phyloP scores from a whole-genome alignment of 306 rosid species.

The Lablab purpureus region DNA sequence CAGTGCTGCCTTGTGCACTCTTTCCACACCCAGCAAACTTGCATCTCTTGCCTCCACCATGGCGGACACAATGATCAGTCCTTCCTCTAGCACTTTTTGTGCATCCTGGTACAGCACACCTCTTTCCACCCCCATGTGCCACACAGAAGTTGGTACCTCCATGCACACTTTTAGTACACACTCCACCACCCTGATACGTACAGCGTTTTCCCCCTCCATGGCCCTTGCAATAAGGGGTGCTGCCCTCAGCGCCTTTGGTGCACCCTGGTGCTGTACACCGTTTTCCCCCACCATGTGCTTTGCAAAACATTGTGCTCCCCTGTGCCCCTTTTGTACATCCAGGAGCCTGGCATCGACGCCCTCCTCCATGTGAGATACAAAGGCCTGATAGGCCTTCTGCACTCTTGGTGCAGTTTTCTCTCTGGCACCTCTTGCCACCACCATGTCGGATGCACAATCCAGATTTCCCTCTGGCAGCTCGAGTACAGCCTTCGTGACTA shows the following conservation, averaged over 20 bases:
- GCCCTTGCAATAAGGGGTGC: conserved; percentile 92
- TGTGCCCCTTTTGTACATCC: conserved; percentile 97
- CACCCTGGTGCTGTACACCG: conserved; percentile 89
- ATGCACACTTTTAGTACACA: conserved; percentile 89
- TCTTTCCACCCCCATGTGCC: conserved; percentile 97
- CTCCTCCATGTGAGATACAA: conserved; percentile 97
- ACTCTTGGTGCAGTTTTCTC: conserved; percentile 89
- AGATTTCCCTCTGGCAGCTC: conserved; percentile 97
- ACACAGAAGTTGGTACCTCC: conserved; percentile 96
- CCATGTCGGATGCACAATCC: conserved; percentile 96
- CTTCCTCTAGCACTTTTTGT: conserved; percentile 96
- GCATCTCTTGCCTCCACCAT: conserved; percentile 96
- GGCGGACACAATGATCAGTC: conserved; percentile 96
- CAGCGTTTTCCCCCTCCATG: conserved; percentile 98
- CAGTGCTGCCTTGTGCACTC: conserved; percentile 98
- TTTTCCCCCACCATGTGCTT: conserved; percentile 98
- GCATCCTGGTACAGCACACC: conserved; percentile 88
- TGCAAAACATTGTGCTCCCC: conserved; percentile 96
- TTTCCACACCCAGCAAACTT: conserved; percentile 86
- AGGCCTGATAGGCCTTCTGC: conserved; percentile 98
- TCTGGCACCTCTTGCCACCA: conserved; percentile 96
- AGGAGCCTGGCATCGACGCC: conserved; percentile 81
- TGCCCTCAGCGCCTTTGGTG: conserved; percentile 97
- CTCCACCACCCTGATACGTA: conserved; percentile 82
- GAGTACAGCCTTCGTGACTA: conserved; percentile 75